Evolutionary conservation across 2,329 filamentous ascomycete genomes (phyloP).

Genomic region (Tolypocladium inflatum): DNA sequence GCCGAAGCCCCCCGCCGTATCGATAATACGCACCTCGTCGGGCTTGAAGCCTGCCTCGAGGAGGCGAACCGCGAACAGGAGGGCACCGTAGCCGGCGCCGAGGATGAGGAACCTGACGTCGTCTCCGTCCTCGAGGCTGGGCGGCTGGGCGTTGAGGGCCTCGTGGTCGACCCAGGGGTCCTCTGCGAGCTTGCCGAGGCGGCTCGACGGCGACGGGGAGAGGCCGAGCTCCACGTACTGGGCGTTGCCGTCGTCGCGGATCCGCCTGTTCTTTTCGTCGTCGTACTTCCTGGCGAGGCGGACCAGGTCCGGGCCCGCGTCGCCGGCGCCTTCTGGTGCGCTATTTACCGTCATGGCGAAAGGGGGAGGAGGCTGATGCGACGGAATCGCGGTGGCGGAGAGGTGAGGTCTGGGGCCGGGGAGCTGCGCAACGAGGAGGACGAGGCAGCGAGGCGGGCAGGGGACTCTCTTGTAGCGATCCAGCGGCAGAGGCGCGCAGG

Average conservation of each 20-base stretch:
- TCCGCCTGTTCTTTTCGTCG: conserved; percentile 23
- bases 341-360: not conserved
- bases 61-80: conserved; percentile 19
- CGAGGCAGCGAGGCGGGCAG: not conserved
- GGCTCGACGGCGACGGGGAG: conserved; percentile 5
- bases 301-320: not conserved
- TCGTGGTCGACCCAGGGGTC: conserved; percentile 27
- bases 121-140: conserved; percentile 15
- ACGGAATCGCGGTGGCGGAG: not conserved
- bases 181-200: conserved; percentile 13
- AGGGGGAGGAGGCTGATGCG: not conserved
- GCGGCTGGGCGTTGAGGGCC: conserved; percentile 14
- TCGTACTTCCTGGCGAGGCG: conserved; percentile 16
- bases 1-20: conserved; percentile 33
- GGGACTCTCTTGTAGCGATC: not conserved
- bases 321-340: not conserved
- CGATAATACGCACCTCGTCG: conserved; percentile 30
- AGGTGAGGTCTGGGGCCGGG: no score
- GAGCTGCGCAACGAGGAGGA: not conserved
- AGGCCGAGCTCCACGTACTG: conserved; percentile 24
- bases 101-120: conserved; percentile 15
- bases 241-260: conserved; percentile 17
- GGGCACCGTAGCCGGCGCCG: conserved; percentile 24
- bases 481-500: not conserved
- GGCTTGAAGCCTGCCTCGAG: conserved; percentile 12